Conservation (phyloP, 495 filamentous ascomycete species). For the Aspergillus campestris region DNA sequence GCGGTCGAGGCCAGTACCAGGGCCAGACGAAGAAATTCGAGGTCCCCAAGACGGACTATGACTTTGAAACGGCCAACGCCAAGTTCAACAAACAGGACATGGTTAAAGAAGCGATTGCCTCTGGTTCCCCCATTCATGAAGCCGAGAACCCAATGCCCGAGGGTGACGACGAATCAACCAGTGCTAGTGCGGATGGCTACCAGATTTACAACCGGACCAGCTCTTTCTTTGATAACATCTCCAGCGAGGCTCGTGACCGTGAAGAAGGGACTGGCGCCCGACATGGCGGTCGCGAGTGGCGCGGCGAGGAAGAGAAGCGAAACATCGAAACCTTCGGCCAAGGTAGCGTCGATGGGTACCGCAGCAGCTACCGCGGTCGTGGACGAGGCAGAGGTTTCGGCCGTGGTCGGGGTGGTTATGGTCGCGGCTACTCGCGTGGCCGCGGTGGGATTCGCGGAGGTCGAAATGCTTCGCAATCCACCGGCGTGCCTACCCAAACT, state of each 20-base stretch:
- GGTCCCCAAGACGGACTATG: slow-evolving; percentile 81
- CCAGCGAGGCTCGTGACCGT: slow-evolving; percentile 84
- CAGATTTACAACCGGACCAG: slow-evolving; percentile 67
- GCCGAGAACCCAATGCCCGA: slow-evolving; percentile 28
- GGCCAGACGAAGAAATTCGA: slow-evolving; percentile 61
- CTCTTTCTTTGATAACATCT: slow-evolving; percentile 98
- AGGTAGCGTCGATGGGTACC: slow-evolving; percentile 85
- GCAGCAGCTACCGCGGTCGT: slow-evolving; percentile 62
- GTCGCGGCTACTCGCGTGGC: slow-evolving; percentile 40
- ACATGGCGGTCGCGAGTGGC: slow-evolving; percentile 80
- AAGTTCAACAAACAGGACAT: slow-evolving; percentile 98
- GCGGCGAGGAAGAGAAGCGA: slow-evolving; percentile 84
- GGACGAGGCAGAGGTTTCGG: slow-evolving; percentile 57
- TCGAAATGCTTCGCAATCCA: slow-evolving; percentile 32
- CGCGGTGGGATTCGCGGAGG: slow-evolving; percentile 30
- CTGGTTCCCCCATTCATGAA: slow-evolving; percentile 59
- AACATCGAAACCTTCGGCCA: slow-evolving; percentile 99
- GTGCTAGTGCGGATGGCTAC: slow-evolving; percentile 24
- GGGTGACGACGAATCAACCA: slow-evolving; percentile 26
- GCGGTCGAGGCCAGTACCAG: slow-evolving; percentile 37
- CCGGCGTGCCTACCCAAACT: slow-evolving; percentile 33
- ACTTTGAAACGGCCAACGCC: slow-evolving; percentile 86
- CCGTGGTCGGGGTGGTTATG: slow-evolving; percentile 46
- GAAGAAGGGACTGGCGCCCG: slow-evolving; percentile 59
- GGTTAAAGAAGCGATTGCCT: slow-evolving; percentile 81